phyloP scores from a whole-genome alignment of 345 rosid genomes.

The Brassica cretica region DNA sequence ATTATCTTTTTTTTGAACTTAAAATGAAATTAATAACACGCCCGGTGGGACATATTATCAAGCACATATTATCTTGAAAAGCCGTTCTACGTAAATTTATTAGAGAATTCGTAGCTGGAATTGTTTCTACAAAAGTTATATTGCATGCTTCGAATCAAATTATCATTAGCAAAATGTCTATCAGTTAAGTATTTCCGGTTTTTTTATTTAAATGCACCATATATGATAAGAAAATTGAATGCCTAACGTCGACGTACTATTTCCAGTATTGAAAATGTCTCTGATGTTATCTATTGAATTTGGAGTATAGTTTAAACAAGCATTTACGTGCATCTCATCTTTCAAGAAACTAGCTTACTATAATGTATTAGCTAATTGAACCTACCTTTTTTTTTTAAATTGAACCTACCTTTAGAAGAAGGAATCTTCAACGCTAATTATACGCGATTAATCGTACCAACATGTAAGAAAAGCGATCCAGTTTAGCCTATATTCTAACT shows the following conservation, averaged over 20 bases:
- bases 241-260: conserved; percentile 2
- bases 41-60: too few relatives aligned
- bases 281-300: conserved; percentile 4
- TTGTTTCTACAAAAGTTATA: not conserved
- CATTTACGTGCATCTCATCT: conserved; percentile 26
- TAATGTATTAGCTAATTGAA: conserved; percentile 1
- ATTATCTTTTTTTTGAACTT: too few relatives aligned
- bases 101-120: not conserved
- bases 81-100: not conserved
- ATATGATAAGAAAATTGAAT: conserved; percentile 9
- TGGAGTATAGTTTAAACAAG: conserved; percentile 5
- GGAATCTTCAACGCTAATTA: conserved; percentile 24
- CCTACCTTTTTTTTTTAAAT: too few relatives aligned
- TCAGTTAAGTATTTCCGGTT: not conserved
- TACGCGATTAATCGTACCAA: not conserved
- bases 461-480: not conserved
- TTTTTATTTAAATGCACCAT: not conserved
- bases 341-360: conserved; percentile 27
- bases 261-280: conserved; percentile 1
- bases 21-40: too few relatives aligned
- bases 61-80: not conserved
- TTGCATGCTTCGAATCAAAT: not conserved
- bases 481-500: not conserved
- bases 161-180: not conserved
- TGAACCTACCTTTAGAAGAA: conserved; percentile 9